Base-by-base conservation (phyloP, 768 basidiomycete genomes). In the Albatrellus ellisii region DNA sequence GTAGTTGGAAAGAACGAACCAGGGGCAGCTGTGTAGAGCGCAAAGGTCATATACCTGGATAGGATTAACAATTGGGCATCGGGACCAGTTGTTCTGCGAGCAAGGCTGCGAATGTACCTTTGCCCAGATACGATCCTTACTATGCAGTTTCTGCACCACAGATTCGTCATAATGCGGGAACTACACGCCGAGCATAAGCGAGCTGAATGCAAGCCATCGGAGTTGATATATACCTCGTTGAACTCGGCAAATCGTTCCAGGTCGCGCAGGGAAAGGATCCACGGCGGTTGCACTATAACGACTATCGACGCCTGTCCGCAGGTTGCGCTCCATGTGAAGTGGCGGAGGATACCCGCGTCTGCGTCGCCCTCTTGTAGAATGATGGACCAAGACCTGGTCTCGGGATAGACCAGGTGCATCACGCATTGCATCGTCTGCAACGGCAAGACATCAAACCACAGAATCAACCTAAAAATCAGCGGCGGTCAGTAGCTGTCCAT, bases 1-100 rank as follows among this genome's bases (percentile, higher is more conserved):
- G 18, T 54, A 54, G 25, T 49, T 54, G 4, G 54, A 55, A 10
- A 55, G 37, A 11, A 46, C 51, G 34, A 54, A 55, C 28, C 39
- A 46, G 15, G 41, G 54, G 32, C 48, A 25, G 11, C 51, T 39
- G n/a, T 42, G 45, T 14, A 42, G 41, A 33, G 39, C 34, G 28
- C 54, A 55, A 12, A 46, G 37, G 35, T 55, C 54, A 33, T 47
- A 47, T 20, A 52, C 34, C 50, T 52, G 34, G n/a, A 2, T 36
- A 15, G 17, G 6, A 27, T 12, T 5, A 20, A 14, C 2, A 39
- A 24, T 3, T 6, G 15, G 24, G 26, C 6, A 24, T 22, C 39
- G n/a, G n/a, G n/a, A n/a, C n/a, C n/a, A n/a, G n/a, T n/a, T n/a
- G n/a, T n/a, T n/a, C n/a, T n/a, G n/a, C n/a, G n/a, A n/a, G n/a